These are phyloP conservation scores for Lippia alba DNA, from an alignment of 305 asterid genomes.

Conservation along the genomic window DNA sequence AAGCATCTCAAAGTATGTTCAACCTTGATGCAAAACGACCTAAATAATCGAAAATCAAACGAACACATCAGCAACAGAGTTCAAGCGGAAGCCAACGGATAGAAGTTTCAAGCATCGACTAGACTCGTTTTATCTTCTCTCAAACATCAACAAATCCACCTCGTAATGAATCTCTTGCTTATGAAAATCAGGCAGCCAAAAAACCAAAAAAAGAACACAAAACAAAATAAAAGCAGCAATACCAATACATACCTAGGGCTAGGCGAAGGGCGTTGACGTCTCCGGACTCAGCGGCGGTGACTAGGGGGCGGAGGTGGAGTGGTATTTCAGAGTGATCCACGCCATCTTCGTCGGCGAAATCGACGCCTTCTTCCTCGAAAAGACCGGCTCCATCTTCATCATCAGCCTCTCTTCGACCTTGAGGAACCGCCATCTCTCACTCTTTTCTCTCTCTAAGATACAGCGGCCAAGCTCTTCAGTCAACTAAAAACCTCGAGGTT, in stretches of 20 bases:
- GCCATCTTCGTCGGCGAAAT: slow-evolving; percentile 47
- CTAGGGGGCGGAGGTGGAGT: slow-evolving; percentile 78
- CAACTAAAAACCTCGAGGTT: background rate
- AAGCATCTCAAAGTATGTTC: background rate
- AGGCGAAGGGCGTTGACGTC: slow-evolving; percentile 66
- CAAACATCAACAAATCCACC: slow-evolving; percentile 15
- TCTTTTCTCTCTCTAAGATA: slow-evolving; percentile 19
- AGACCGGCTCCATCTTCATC: slow-evolving; percentile 70
- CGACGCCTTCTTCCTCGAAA: slow-evolving; percentile 65
- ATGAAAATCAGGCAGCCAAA: background rate
- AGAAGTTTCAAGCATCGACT: background rate
- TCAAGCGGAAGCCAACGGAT: background rate
- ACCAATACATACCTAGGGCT: slow-evolving; percentile 64
- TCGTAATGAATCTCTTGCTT: background rate
- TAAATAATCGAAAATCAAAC: background rate
- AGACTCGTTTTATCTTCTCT: background rate
- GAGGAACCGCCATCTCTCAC: slow-evolving; percentile 76
- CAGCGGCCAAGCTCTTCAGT: background rate
- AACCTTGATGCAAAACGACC: background rate
- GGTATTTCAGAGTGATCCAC: slow-evolving; percentile 63
- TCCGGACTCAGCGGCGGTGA: slow-evolving; percentile 73
- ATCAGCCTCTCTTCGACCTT: slow-evolving; percentile 66
- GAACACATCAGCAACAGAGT: slow-evolving; percentile 11
- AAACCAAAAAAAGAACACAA: background rate
- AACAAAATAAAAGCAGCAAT: background rate